Conservation (phyloP, 106 monocot genomes). For the Vanilla planifolia region DNA sequence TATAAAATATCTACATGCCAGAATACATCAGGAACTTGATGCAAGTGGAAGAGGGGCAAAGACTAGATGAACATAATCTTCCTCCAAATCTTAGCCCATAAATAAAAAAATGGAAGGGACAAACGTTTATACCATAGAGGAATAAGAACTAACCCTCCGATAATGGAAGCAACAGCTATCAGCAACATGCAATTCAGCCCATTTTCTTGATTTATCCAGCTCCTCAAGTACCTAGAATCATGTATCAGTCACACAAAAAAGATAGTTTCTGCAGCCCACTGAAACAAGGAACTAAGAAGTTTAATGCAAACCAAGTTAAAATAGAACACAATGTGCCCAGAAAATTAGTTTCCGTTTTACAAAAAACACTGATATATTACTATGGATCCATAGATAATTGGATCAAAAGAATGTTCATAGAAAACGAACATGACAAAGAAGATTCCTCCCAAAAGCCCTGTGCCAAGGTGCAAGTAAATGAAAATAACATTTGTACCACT, state of each 20-base stretch:
- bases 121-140: not conserved
- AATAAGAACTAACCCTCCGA: slow-evolving; percentile 43
- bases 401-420: too few relatives aligned
- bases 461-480: too few relatives aligned
- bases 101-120: not conserved
- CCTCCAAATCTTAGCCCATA: not conserved
- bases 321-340: too few relatives aligned
- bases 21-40: not conserved
- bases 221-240: slow-evolving; percentile 54
- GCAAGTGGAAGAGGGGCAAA: not conserved
- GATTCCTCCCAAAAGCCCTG: too few relatives aligned
- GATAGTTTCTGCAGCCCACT: not conserved
- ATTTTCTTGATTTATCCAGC: slow-evolving; percentile 57
- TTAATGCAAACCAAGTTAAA: too few relatives aligned
- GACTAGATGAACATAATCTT: not conserved
- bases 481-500: too few relatives aligned
- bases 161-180: slow-evolving; percentile 78
- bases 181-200: slow-evolving; percentile 71
- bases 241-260: not conserved
- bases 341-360: too few relatives aligned
- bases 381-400: too few relatives aligned
- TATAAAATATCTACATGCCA: not conserved
- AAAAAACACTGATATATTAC: too few relatives aligned
- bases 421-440: too few relatives aligned
- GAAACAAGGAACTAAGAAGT: too few relatives aligned